Conservation (phyloP, 1,284 basidiomycete genomes). For the Ceratobasidium sp. region DNA sequence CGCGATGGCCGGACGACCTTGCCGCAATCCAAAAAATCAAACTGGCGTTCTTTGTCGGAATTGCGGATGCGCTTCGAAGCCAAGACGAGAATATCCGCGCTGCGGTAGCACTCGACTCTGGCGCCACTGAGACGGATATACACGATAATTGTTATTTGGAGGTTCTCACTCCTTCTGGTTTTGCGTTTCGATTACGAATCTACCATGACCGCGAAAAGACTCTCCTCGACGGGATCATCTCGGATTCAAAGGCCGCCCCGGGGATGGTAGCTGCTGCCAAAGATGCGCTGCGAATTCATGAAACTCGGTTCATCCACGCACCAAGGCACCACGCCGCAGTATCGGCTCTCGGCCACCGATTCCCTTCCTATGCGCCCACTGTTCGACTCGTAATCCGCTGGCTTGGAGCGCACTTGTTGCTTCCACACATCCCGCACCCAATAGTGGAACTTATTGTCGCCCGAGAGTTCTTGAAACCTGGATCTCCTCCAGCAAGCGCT, state of each 20-base stretch:
- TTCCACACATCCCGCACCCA: slow-evolving; percentile 76
- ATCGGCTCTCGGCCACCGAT: slow-evolving; percentile 79
- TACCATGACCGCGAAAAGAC: slow-evolving; percentile 87
- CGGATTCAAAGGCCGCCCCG: slow-evolving; percentile 50
- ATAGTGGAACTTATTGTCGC: slow-evolving; percentile 87
- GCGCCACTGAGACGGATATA: slow-evolving; percentile 59
- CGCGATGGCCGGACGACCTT: slow-evolving; percentile 95
- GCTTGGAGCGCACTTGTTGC: slow-evolving; percentile 89
- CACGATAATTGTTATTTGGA: slow-evolving; percentile 79
- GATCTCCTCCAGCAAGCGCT: slow-evolving; percentile 53
- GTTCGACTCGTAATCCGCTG: slow-evolving; percentile 91
- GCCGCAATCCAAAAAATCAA: slow-evolving; percentile 94
- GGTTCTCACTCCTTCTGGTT: slow-evolving; percentile 80
- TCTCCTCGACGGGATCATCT: slow-evolving; percentile 73
- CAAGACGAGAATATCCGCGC: slow-evolving; percentile 52
- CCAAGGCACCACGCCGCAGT: slow-evolving; percentile 89
- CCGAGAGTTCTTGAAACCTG: slow-evolving; percentile 55
- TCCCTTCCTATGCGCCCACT: slow-evolving; percentile 81
- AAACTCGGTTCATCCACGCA: slow-evolving; percentile 73
- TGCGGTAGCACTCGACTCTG: slow-evolving; percentile 63
- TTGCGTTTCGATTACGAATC: slow-evolving; percentile 85
- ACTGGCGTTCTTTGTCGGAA: slow-evolving; percentile 85
- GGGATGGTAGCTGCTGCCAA: slow-evolving; percentile 55
- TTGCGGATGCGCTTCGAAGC: slow-evolving; percentile 65
- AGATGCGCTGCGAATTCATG: slow-evolving; percentile 70